phyloP scores from a whole-genome alignment of 352 stramenopile species.

The Phytophthora aleatoria region DNA sequence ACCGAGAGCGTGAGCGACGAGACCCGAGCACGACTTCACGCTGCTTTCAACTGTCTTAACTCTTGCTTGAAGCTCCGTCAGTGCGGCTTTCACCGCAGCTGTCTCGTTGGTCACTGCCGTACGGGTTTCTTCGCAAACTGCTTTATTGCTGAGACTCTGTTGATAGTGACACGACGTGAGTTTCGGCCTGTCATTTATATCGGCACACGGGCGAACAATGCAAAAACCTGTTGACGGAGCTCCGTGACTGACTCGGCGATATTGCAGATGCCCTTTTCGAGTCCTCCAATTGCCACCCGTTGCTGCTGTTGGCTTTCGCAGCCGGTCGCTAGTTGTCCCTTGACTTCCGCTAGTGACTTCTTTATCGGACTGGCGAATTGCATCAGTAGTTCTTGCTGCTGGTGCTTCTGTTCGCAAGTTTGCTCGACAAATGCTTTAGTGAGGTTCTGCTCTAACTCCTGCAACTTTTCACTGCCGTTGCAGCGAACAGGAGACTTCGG shows the following conservation, averaged over 20 bases:
- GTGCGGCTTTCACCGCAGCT: constrained; percentile 22
- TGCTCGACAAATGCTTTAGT: constrained; percentile 23
- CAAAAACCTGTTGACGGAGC: constrained; percentile 38
- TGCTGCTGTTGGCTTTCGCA: constrained; percentile 19
- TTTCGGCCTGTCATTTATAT: constrained; percentile 3
- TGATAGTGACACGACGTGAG: constrained; percentile 11
- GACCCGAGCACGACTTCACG: constrained; percentile 29
- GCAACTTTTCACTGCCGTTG: constrained; percentile 17
- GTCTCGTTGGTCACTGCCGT: constrained; percentile 18
- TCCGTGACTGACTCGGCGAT: constrained; percentile 27
- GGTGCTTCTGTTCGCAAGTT: constrained; percentile 21
- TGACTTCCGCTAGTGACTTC: constrained; percentile 28
- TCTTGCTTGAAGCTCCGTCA: constrained; percentile 24
- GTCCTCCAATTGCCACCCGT: constrained; percentile 4
- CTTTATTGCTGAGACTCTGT: constrained; percentile 25
- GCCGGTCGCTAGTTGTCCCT: constrained; percentile 10
- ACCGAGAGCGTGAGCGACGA: constrained; percentile 18
- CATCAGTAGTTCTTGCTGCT: constrained; percentile 23
- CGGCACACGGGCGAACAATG: neutral
- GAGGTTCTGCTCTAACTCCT: constrained; percentile 18
- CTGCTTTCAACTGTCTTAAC: constrained; percentile 27
- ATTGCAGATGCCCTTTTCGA: constrained; percentile 19
- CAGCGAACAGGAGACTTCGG: constrained; percentile 4
- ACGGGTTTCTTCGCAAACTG: constrained; percentile 16
- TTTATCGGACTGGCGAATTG: constrained; percentile 26